Evolutionary conservation across 2,329 filamentous ascomycete genomes (phyloP).

Genomic region (Shiraia sp.): DNA sequence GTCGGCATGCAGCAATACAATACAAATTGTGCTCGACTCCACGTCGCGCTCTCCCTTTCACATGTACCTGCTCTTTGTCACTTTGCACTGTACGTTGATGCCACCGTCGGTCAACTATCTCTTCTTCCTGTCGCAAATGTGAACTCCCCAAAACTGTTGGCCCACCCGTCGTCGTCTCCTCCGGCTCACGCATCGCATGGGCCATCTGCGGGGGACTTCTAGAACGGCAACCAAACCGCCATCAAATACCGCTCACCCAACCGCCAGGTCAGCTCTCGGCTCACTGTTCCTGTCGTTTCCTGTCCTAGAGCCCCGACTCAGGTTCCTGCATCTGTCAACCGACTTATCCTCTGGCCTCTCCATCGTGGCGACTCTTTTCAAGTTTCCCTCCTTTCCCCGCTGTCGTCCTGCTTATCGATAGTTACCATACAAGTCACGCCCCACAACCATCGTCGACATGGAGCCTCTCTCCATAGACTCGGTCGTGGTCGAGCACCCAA

Average conservation of each 20-base stretch:
- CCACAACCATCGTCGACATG: slow-evolving; percentile 25
- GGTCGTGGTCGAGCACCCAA: slow-evolving; percentile 38
- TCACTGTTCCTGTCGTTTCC: slow-evolving; percentile 9
- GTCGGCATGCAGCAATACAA: no score
- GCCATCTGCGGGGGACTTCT: slow-evolving; percentile 16
- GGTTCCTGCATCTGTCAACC: slow-evolving; percentile 8
- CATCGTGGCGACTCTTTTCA: slow-evolving; percentile 4
- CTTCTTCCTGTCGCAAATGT: no score
- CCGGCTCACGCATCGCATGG: slow-evolving; percentile 15
- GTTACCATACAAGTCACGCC: slow-evolving; percentile 5
- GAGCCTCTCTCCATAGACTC: slow-evolving; percentile 45
- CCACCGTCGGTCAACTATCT: no score
- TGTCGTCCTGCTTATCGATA: no score
- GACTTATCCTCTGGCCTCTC: slow-evolving; percentile 1
- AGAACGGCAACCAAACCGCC: slow-evolving; percentile 7
- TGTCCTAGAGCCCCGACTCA: slow-evolving; percentile 5
- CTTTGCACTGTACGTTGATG: no score
- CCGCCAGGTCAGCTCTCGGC: slow-evolving; percentile 19
- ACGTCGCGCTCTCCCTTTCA: no score
- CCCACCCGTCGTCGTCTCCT: neutral
- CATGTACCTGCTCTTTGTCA: no score
- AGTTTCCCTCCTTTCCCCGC: slow-evolving; percentile 12
- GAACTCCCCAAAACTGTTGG: no score
- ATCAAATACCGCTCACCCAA: slow-evolving; percentile 32
- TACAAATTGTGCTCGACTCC: no score